A percentile compares a stretch with the other conserved stretches of the same genome.
These are phyloP conservation scores for Apophysomyces elegans DNA, from an alignment of 371 early-diverging fungal genomes.

Conservation along the genomic window DNA sequence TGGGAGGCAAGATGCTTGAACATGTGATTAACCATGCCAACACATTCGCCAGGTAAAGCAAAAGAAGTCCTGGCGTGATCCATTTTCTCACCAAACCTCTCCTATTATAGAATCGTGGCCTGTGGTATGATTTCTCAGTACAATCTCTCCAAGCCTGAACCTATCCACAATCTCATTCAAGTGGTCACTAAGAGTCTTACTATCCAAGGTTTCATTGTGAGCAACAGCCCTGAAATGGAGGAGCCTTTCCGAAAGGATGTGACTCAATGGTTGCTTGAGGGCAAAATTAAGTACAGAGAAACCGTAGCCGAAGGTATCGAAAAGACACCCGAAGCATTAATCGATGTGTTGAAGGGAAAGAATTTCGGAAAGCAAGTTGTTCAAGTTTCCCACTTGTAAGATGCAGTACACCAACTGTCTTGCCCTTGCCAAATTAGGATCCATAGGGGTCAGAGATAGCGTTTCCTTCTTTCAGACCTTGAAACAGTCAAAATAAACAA, in stretches of 20 bases:
- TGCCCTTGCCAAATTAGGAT: too few relatives aligned
- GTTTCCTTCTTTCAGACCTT: too few relatives aligned
- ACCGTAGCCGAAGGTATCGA: conserved; percentile 79
- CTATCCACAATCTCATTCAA: conserved; percentile 39
- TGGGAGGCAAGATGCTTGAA: conserved; percentile 76
- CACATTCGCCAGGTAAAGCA: conserved; percentile 41
- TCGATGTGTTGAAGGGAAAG: conserved; percentile 77
- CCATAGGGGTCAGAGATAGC: too few relatives aligned
- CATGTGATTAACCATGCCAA: conserved; percentile 59
- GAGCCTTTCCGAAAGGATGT: conserved; percentile 64
- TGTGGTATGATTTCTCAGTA: conserved; percentile 80
- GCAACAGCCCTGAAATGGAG: conserved; percentile 56
- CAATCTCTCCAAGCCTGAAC: conserved; percentile 44
- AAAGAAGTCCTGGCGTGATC: background rate
- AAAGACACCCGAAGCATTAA: conserved; percentile 75
- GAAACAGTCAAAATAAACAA: background rate
- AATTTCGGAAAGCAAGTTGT: conserved; percentile 89
- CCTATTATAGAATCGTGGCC: conserved; percentile 48
- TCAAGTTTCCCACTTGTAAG: conserved; percentile 53
- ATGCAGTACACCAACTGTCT: background rate
- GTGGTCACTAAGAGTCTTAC: conserved; percentile 50
- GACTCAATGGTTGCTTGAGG: conserved; percentile 65
- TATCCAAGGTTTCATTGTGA: conserved; percentile 70
- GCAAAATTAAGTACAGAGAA: conserved; percentile 71
- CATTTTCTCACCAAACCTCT: background rate